Evolutionary conservation across 495 filamentous ascomycete species (phyloP).

Genomic region (Annulohypoxylon nitens): DNA sequence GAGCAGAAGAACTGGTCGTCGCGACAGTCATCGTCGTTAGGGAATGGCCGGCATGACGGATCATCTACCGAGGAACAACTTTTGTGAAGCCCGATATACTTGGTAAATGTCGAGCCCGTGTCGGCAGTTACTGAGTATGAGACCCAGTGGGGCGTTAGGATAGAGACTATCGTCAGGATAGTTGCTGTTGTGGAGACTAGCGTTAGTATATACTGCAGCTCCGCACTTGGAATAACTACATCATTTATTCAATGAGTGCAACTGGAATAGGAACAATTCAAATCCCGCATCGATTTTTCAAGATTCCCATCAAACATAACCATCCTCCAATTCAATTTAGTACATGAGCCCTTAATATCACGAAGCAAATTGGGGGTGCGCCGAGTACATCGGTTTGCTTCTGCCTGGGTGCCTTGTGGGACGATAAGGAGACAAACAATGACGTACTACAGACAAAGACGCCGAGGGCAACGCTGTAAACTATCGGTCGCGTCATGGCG

Average conservation of each 20-base stretch:
- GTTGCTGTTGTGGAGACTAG: conserved; percentile 71
- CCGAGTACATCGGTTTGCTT: conserved; percentile 36
- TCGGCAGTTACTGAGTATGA: conserved; percentile 73
- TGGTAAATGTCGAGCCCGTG: conserved; percentile 67
- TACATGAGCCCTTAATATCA: background rate
- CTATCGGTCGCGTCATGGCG: conserved; percentile 63
- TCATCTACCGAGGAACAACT: conserved; percentile 72
- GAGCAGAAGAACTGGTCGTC: conserved; percentile 84
- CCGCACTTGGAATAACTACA: conserved; percentile 16
- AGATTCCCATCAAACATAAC: conserved; percentile 2
- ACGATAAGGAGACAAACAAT: conserved; percentile 39
- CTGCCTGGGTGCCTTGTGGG: conserved; percentile 24
- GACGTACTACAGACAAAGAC: conserved; percentile 72
- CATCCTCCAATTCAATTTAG: background rate
- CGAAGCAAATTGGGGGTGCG: conserved; percentile 4
- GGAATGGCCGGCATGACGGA: conserved; percentile 63
- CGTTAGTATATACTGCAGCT: conserved; percentile 37
- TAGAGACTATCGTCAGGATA: conserved; percentile 78
- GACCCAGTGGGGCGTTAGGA: conserved; percentile 84
- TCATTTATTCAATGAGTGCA: background rate
- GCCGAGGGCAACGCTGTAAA: conserved; percentile 70
- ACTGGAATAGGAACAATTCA: conserved; percentile 6
- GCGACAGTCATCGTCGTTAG: conserved; percentile 76
- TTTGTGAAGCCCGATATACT: conserved; percentile 81
- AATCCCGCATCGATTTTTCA: background rate